Evolutionary conservation across 306 rosid genomes (phyloP).

Genomic region (Benincasa hispida): DNA sequence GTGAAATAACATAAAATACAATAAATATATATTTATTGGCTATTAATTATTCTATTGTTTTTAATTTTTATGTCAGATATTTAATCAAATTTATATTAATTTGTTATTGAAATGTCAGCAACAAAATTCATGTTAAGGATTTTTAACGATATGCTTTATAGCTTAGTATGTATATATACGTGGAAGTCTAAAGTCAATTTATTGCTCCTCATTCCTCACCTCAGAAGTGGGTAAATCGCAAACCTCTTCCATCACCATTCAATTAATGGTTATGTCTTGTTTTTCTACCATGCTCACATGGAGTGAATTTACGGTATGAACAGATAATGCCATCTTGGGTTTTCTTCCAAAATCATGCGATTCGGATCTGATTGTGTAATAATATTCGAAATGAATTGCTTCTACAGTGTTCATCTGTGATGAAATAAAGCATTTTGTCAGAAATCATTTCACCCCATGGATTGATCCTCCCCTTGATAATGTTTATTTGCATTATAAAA

Average conservation of each 20-base stretch:
- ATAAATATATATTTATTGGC: no score
- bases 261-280: background rate
- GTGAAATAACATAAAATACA: no score
- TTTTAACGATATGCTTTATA: no score
- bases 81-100: no score
- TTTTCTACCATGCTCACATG: conserved; percentile 15
- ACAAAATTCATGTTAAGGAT: no score
- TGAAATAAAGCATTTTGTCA: background rate
- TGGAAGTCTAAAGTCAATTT: no score
- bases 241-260: background rate
- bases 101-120: no score
- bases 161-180: no score
- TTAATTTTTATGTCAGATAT: no score
- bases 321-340: conserved; percentile 64
- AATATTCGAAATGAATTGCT: conserved; percentile 41
- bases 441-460: background rate
- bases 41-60: no score
- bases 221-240: background rate
- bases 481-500: background rate
- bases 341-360: conserved; percentile 67
- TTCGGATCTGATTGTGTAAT: conserved; percentile 78
- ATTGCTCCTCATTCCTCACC: no score
- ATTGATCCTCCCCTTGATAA: background rate
- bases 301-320: conserved; percentile 88
- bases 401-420: conserved; percentile 16